Percentiles rank a stretch among this genome's conserved stretches.
Evolutionary conservation across 2,329 filamentous ascomycete genomes (phyloP).

Genomic region (Talaromyces amestolkiae): DNA sequence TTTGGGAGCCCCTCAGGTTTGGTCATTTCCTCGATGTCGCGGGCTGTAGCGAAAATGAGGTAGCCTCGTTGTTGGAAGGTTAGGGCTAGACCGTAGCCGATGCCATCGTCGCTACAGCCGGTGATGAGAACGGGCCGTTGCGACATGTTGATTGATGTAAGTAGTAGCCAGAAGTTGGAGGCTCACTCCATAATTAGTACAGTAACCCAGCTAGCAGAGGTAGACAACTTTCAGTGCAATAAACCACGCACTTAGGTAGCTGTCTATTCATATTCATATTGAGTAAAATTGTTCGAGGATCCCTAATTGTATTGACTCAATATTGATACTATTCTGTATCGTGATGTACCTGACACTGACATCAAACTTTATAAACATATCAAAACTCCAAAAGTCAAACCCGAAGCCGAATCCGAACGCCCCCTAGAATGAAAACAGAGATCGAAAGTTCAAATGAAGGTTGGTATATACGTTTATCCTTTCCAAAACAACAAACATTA

Average conservation of each 20-base stretch:
- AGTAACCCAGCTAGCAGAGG: background rate
- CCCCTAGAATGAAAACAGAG: background rate
- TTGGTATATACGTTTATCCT: background rate
- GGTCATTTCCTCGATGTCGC: background rate
- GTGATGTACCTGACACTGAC: background rate
- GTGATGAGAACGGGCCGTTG: background rate
- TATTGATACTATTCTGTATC: background rate
- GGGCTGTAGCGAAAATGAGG: conserved; percentile 1
- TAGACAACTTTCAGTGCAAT: background rate
- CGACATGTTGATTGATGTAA: background rate
- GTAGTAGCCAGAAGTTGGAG: too few species aligned
- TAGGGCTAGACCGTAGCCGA: conserved; percentile 4
- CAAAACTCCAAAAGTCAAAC: background rate
- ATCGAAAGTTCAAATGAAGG: background rate
- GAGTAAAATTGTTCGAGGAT: too few species aligned
- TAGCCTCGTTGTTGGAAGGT: conserved; percentile 1
- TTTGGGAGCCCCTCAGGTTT: background rate
- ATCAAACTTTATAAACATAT: background rate
- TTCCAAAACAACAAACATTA: background rate
- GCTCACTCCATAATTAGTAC: too few species aligned
- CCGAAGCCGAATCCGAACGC: background rate
- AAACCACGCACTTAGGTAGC: background rate
- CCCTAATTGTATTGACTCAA: background rate
- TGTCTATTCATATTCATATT: too few species aligned
- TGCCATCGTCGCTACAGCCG: conserved; percentile 1